phyloP scores from a whole-genome alignment of 768 basidiomycete genomes.

The Phlebiopsis flavidoalba region DNA sequence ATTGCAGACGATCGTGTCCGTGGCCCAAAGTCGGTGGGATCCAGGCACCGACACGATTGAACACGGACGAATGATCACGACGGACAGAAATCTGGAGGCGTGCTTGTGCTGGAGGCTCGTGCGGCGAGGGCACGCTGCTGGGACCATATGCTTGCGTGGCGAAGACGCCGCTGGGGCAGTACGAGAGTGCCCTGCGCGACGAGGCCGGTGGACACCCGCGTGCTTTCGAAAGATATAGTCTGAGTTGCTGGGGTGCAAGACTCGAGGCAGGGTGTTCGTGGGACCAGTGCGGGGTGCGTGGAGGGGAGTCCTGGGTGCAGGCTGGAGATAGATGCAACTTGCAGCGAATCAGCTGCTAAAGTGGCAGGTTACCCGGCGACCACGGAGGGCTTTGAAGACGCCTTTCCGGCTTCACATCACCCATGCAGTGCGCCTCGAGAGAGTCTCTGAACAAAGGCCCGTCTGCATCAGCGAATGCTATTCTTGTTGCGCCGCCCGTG shows the following conservation, averaged over 20 bases:
- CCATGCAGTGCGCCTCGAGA: conserved; percentile 1
- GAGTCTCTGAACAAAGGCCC: conserved; percentile 1
- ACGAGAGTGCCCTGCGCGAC: not conserved
- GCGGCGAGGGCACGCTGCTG: not conserved
- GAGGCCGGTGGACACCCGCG: not conserved
- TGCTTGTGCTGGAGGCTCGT: not conserved
- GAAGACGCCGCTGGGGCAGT: not conserved
- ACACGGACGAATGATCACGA: not conserved
- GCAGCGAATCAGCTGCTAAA: not conserved
- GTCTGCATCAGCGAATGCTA: conserved; percentile 2
- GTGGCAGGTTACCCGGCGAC: not conserved
- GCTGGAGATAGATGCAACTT: not conserved
- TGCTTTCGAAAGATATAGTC: not conserved
- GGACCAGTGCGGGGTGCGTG: not conserved
- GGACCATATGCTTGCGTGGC: not conserved
- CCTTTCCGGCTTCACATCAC: not conserved
- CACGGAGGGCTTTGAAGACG: not conserved
- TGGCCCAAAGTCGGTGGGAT: not conserved
- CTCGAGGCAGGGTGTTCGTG: not conserved
- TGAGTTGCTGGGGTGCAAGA: not conserved
- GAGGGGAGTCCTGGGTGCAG: not conserved
- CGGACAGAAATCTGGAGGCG: not conserved
- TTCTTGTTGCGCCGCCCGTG: not conserved
- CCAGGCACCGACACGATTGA: not conserved
- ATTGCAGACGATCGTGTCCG: not conserved